Evolutionary conservation across 805 yeast species (phyloP).

Genomic region (Tetrapisispora nanseiensis): DNA sequence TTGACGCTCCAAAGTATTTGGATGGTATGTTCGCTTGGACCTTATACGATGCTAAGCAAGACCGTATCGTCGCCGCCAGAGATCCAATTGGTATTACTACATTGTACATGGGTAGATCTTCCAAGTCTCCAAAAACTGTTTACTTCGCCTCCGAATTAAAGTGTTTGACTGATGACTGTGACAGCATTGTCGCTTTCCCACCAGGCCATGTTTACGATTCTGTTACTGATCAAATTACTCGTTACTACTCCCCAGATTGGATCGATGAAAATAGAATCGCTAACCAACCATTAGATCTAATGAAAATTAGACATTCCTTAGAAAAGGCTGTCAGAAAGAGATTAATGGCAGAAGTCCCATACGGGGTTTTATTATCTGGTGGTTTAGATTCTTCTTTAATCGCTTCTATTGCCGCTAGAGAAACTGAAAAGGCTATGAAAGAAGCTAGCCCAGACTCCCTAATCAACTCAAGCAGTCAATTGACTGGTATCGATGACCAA

Average conservation of each 20-base stretch:
- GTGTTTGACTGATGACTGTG: slow-evolving; percentile 91
- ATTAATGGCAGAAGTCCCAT: slow-evolving; percentile 98
- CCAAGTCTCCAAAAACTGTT: slow-evolving; percentile 58
- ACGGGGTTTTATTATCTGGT: slow-evolving; percentile 94
- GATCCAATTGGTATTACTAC: slow-evolving; percentile 98
- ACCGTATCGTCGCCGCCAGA: slow-evolving; percentile 91
- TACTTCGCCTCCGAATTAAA: slow-evolving; percentile 92
- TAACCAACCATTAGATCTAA: slow-evolving; percentile 62
- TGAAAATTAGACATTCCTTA: slow-evolving; percentile 61
- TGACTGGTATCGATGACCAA: slow-evolving; percentile 85
- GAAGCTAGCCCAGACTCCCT: neutral
- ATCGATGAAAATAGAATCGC: slow-evolving; percentile 78
- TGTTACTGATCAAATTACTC: slow-evolving; percentile 68
- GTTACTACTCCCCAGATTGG: slow-evolving; percentile 93
- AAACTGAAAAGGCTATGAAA: slow-evolving; percentile 57
- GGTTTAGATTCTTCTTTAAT: slow-evolving; percentile 95
- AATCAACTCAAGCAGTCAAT: slow-evolving; percentile 30
- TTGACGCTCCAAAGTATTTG: slow-evolving; percentile 82
- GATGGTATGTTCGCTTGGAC: slow-evolving; percentile 99
- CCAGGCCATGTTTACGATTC: slow-evolving; percentile 98
- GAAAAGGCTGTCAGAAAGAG: slow-evolving; percentile 97
- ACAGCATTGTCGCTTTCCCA: slow-evolving; percentile 85
- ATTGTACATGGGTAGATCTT: slow-evolving; percentile 83
- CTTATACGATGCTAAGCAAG: slow-evolving; percentile 70
- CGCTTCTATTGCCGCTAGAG: slow-evolving; percentile 95